Conservation (phyloP, 257 asterid species). For the Coffea eugenioides region DNA sequence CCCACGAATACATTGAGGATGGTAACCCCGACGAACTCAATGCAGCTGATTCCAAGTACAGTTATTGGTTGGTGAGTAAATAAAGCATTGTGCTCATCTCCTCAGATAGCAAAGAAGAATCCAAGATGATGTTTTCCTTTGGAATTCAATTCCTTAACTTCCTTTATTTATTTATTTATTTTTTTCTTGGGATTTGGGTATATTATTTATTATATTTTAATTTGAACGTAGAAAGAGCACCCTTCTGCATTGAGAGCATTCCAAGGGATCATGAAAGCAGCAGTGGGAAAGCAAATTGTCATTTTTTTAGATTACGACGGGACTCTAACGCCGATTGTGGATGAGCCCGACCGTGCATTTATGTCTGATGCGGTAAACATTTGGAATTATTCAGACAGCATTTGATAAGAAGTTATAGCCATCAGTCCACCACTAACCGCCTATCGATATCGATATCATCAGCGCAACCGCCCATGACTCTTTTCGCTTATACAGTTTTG, state of each 20-base stretch:
- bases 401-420: background rate
- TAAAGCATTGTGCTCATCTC: background rate
- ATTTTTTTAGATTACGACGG: conserved; percentile 85
- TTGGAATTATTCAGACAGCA: conserved; percentile 22
- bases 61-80: conserved; percentile 59
- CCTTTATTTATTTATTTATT: too few relatives aligned
- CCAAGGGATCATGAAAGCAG: conserved; percentile 26
- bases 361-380: conserved; percentile 67
- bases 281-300: conserved; percentile 48
- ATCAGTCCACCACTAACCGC: background rate
- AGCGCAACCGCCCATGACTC: background rate
- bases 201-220: too few relatives aligned
- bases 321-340: conserved; percentile 76
- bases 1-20: conserved; percentile 18
- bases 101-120: background rate
- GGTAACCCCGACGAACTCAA: conserved; percentile 15
- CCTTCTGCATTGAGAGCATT: conserved; percentile 62
- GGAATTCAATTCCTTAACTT: background rate
- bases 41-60: conserved; percentile 26
- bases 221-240: conserved; percentile 38
- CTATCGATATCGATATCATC: background rate
- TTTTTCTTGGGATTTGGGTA: background rate
- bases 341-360: conserved; percentile 75
- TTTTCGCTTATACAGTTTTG: background rate
- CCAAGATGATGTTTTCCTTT: background rate